Conservation (phyloP, 768 basidiomycete species). For the Suillus sp. region DNA sequence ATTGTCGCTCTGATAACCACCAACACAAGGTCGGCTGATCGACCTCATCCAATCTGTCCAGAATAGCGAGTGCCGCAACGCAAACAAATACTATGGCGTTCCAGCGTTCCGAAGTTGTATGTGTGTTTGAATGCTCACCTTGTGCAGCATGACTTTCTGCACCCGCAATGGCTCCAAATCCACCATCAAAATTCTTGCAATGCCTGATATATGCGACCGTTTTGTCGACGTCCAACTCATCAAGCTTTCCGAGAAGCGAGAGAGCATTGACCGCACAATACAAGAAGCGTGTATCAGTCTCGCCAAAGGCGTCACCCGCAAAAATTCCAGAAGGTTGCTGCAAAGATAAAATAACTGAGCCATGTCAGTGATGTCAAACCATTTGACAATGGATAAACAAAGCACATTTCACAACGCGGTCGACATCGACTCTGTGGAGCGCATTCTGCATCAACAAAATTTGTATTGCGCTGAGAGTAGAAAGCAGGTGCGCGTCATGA, state of each 20-base stretch:
- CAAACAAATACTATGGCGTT: slow-evolving; percentile 78
- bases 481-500: slow-evolving; percentile 87
- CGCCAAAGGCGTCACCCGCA: slow-evolving; percentile 89
- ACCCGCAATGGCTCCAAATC: slow-evolving; percentile 81
- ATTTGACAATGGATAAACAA: slow-evolving; percentile 25
- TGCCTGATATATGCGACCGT: slow-evolving; percentile 70
- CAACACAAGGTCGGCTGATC: slow-evolving; percentile 81
- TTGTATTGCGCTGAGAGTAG: slow-evolving; percentile 91
- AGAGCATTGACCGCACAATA: slow-evolving; percentile 87
- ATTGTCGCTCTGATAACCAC: slow-evolving; percentile 94
- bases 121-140: slow-evolving; percentile 48
- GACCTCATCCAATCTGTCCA: slow-evolving; percentile 78
- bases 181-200: slow-evolving; percentile 95
- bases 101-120: not conserved
- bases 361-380: slow-evolving; percentile 7
- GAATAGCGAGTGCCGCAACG: slow-evolving; percentile 82
- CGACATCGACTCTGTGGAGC: slow-evolving; percentile 66
- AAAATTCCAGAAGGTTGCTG: slow-evolving; percentile 89
- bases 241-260: slow-evolving; percentile 76
- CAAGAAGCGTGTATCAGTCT: slow-evolving; percentile 87
- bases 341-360: slow-evolving; percentile 76
- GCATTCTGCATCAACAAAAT: slow-evolving; percentile 87
- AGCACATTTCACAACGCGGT: slow-evolving; percentile 73
- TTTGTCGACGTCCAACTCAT: slow-evolving; percentile 65
- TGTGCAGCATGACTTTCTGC: slow-evolving; percentile 93